Base-by-base conservation (phyloP, 208 protist species). In the Leishmania lainsoni region DNA sequence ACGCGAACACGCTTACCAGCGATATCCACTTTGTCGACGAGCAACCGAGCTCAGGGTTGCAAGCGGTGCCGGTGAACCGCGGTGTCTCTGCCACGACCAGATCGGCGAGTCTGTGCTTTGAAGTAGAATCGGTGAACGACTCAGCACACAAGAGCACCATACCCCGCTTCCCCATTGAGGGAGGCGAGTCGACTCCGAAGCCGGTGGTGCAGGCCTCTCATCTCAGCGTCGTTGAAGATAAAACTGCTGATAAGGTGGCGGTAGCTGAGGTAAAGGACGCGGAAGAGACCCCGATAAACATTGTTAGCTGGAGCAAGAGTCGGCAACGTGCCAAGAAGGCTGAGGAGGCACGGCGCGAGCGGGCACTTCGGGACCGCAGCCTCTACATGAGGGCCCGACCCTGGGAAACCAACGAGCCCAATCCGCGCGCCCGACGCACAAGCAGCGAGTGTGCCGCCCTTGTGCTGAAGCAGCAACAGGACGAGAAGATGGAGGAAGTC, bases 391-490 rank as follows among this genome's bases (percentile, higher is more conserved):
- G 56, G 71, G 48, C 12, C 3, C 76, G 82, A 1, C 61, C 77
- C 20, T 81, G 82, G 82, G 61, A 69, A 9, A 29, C 48, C 48
- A 86, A 81, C 66, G 66, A 71, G 63, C 82, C 82, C 17, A 49
- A 71, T 20, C 82, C 73, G 65, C 76, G 82, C 35, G 63, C 54
- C 52, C 82, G 83, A 16, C 83, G 72, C 66, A 82, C 74, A 58
- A 87, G 79, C 74, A 87, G 83, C 65, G 59, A 83, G 76, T 68
- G 69, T 49, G 83, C 75, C 8, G 79, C 81, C 35, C 59, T 48
- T 54, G 52, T 5, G 14, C 63, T 75, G 49, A 56, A 81, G 17
- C 52, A 73, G 75, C 73, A 79, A 42, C 29, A 59, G 72, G 69
- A 56, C 29, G 56, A 63, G 48, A 45, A 71, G 68, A 35, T 29